A percentile compares a stretch with the other conserved stretches of the same genome.
These are phyloP conservation scores for Amauroascus verrucosus DNA, from an alignment of 2,329 filamentous ascomycete species.

Conservation along the genomic window DNA sequence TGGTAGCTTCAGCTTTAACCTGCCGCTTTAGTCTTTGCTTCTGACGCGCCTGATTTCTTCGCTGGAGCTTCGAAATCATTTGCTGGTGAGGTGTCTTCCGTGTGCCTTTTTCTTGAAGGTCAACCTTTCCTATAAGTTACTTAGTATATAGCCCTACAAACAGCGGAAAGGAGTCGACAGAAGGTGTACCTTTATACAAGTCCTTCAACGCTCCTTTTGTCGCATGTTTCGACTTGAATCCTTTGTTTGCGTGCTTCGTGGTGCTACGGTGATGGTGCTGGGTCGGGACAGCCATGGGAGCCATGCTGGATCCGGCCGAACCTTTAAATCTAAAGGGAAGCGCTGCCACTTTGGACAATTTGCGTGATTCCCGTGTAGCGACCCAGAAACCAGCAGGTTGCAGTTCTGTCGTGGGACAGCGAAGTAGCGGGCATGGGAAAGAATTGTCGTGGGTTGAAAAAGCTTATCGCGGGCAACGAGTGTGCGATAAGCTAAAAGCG, in stretches of 20 bases:
- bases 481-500: conserved; percentile 16
- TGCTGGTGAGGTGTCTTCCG: conserved; percentile 90
- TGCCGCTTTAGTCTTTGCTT: conserved; percentile 71
- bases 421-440: not conserved
- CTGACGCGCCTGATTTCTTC: conserved; percentile 90
- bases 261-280: conserved; percentile 82
- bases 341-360: conserved; percentile 20
- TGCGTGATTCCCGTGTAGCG: not conserved
- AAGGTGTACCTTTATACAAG: conserved; percentile 59
- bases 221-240: conserved; percentile 84
- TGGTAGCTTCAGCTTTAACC: conserved; percentile 67
- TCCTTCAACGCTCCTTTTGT: conserved; percentile 83
- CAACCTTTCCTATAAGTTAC: conserved; percentile 58
- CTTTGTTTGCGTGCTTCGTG: conserved; percentile 78
- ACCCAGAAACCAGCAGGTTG: not conserved
- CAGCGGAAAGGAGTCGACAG: not conserved
- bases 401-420: not conserved
- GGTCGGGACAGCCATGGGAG: conserved; percentile 50
- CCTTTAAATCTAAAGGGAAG: conserved; percentile 82
- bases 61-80: conserved; percentile 93
- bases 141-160: conserved; percentile 2
- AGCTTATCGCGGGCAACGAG: conserved; percentile 7
- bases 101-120: conserved; percentile 56
- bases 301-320: conserved; percentile 56
- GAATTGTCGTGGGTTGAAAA: conserved; percentile 9